phyloP scores from a whole-genome alignment of 2,329 filamentous ascomycete genomes.

The Beauveria scarabaeidicola region DNA sequence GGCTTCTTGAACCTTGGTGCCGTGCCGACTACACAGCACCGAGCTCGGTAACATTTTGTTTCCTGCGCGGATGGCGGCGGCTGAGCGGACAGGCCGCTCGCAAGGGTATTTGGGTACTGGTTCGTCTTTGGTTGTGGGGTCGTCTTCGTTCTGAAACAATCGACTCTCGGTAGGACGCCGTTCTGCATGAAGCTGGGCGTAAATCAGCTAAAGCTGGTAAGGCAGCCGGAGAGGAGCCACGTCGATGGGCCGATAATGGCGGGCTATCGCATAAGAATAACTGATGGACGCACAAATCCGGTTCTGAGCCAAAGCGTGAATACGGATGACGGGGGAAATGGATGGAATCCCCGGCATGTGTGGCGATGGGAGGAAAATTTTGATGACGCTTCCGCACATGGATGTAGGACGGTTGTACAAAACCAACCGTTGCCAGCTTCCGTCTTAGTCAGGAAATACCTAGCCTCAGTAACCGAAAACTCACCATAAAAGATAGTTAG shows the following conservation, averaged over 20 bases:
- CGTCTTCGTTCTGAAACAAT: neutral
- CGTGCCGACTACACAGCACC: neutral
- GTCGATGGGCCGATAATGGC: neutral
- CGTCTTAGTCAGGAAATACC: neutral
- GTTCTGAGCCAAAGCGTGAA: neutral
- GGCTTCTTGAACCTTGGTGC: neutral
- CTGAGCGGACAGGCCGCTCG: neutral
- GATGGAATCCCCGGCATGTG: neutral
- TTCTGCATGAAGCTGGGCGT: neutral
- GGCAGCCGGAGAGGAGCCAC: neutral
- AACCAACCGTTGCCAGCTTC: neutral
- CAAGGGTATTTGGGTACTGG: neutral
- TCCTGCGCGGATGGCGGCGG: neutral
- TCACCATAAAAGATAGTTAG: neutral
- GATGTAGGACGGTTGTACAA: too few species aligned
- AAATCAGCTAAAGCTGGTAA: neutral
- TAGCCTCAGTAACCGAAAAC: neutral
- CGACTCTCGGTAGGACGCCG: neutral
- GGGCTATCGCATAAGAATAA: slow-evolving; percentile 1
- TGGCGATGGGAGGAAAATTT: neutral
- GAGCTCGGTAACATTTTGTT: neutral
- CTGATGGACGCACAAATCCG: neutral
- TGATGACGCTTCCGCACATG: neutral
- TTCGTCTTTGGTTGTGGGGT: neutral
- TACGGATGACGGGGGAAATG: neutral